These are phyloP conservation scores for Tritrichomonas musculus DNA, from an alignment of 208 protist species.

Conservation along the genomic window DNA sequence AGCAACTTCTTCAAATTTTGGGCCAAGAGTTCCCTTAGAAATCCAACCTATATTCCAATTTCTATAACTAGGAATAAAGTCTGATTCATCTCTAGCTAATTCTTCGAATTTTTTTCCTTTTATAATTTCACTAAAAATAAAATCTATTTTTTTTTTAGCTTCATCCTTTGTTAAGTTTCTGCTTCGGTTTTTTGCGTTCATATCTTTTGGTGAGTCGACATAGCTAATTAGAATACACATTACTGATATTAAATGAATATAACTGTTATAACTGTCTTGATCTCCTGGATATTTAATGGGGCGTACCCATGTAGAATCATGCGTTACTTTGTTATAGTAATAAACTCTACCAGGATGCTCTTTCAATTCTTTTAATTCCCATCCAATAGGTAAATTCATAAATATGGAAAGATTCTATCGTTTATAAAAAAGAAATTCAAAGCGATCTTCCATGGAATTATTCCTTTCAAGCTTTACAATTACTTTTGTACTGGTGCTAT, in stretches of 20 bases:
- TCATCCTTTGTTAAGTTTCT: too few relatives aligned
- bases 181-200: too few relatives aligned
- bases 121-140: too few relatives aligned
- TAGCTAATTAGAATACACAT: too few relatives aligned
- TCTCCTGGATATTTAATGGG: not conserved
- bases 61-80: not conserved
- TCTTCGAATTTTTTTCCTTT: not conserved
- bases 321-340: not conserved
- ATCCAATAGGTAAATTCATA: not conserved
- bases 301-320: not conserved
- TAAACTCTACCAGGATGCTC: not conserved
- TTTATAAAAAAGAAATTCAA: too few relatives aligned
- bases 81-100: not conserved
- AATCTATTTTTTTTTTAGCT: too few relatives aligned
- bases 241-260: too few relatives aligned
- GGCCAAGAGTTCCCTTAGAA: not conserved
- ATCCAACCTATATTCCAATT: slow-evolving; percentile 23
- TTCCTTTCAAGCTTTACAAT: too few relatives aligned
- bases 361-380: slow-evolving; percentile 14
- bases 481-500: not conserved
- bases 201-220: too few relatives aligned
- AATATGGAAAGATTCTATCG: too few relatives aligned
- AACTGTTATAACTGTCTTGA: not conserved
- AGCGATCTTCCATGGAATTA: too few relatives aligned
- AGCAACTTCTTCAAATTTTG: not conserved